Evolutionary conservation across 1,284 basidiomycete species (phyloP), one percentile per base, ranked within the genome.

Genomic region (Cryptococcus hybrid): DNA sequence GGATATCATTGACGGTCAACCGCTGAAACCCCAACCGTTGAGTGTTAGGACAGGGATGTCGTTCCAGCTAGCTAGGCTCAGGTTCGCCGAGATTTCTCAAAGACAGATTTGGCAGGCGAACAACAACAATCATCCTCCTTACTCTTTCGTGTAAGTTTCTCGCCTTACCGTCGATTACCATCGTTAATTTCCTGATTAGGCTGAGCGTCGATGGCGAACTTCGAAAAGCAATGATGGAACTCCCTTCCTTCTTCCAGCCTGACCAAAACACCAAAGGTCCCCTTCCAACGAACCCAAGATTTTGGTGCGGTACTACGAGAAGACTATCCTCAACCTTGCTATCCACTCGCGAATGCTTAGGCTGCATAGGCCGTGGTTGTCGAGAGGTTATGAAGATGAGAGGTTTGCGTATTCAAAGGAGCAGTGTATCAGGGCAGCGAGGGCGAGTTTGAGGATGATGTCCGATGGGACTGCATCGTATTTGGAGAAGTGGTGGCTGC

Each of bases 21-120:
- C 73, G 0, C 60, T 80, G 7, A 61, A 65, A 36, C 66, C 77
- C 3, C 65, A 75, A 55, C 76, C 78, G 1, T 57, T 73, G 8
- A 65, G 62, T n/a, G 69, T 74, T 3, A 67, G 78, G 38, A 80
- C 78, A 4, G 64, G 68, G 24, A 78, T 80, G 74, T 78, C 76
- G 15, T 80, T 78, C 66, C 73, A 77, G 56, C 71, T 80, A 7
- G 74, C 77, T 24, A 65, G 76, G 50, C 63, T 78, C 43, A 73
- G 74, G 43, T 76, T 79, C 54, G 73, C 72, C 7, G 73, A 78
- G 56, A 78, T 78, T 39, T 66, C 69, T 5, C 76, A 79, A 58
- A 68, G 76, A 36, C 76, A 78, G 55, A 79, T 79, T 55, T 78
- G 74, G 75, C 75, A 77, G 61, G 76, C 75, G 8, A 79, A 78